phyloP scores from a whole-genome alignment of 768 basidiomycete species.

The Pisolithus tinctorius region DNA sequence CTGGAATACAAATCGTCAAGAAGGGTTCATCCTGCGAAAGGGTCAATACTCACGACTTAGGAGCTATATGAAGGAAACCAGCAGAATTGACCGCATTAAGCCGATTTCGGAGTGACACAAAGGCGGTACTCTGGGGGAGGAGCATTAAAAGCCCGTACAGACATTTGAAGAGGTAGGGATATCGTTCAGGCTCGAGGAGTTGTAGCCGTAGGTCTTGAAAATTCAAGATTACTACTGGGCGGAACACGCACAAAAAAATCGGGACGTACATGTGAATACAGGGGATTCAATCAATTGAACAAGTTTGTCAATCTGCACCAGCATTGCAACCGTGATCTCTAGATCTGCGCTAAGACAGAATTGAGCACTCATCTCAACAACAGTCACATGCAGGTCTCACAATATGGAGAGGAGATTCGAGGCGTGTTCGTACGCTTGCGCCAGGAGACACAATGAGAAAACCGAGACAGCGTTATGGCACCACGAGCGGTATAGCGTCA shows the following conservation, averaged over 20 bases:
- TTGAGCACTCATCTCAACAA: background rate
- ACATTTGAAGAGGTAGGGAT: slow-evolving; percentile 96
- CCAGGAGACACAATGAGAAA: slow-evolving; percentile 91
- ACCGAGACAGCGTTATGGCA: slow-evolving; percentile 97
- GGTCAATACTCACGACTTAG: slow-evolving; percentile 59
- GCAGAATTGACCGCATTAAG: slow-evolving; percentile 93
- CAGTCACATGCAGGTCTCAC: slow-evolving; percentile 37
- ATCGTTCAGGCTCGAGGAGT: slow-evolving; percentile 92
- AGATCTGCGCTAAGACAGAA: slow-evolving; percentile 69
- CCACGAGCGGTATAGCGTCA: slow-evolving; percentile 93
- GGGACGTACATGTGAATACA: slow-evolving; percentile 84
- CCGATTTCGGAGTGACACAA: slow-evolving; percentile 89
- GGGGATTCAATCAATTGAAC: slow-evolving; percentile 98
- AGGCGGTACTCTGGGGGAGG: slow-evolving; percentile 93
- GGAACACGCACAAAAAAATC: background rate
- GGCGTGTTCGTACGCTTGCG: slow-evolving; percentile 98
- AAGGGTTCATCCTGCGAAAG: background rate
- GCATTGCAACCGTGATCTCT: slow-evolving; percentile 89
- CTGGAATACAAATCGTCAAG: slow-evolving; percentile 17
- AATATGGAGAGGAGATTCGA: slow-evolving; percentile 94
- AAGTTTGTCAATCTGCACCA: slow-evolving; percentile 95
- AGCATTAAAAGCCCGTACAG: slow-evolving; percentile 96
- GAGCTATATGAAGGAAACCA: slow-evolving; percentile 86
- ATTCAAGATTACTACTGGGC: slow-evolving; percentile 1
- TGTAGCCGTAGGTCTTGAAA: slow-evolving; percentile 76